These are phyloP conservation scores for Actinomortierella wolfii DNA, from an alignment of 371 early-diverging fungal genomes.

Conservation along the genomic window DNA sequence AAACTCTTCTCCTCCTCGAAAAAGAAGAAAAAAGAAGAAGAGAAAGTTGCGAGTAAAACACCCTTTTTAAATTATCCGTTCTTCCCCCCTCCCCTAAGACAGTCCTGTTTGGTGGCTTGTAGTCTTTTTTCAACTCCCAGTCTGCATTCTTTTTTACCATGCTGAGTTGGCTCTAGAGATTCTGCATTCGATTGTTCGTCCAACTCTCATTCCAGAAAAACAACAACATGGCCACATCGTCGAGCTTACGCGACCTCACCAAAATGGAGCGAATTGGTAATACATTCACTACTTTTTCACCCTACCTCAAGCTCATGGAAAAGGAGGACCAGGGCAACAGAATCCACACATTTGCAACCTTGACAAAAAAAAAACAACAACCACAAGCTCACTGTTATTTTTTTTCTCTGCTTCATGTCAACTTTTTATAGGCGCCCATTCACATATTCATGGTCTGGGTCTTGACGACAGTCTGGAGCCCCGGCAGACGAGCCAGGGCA, in stretches of 20 bases:
- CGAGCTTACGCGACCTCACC: slow-evolving; percentile 52
- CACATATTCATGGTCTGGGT: slow-evolving; percentile 93
- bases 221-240: slow-evolving; percentile 38
- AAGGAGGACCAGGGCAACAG: no score
- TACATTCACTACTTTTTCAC: slow-evolving; percentile 1
- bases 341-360: no score
- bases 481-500: slow-evolving; percentile 86
- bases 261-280: slow-evolving; percentile 60
- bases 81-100: no score
- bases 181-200: no score
- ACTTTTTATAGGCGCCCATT: slow-evolving; percentile 90
- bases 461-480: slow-evolving; percentile 92
- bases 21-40: no score
- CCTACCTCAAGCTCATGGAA: no score
- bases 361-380: neutral
- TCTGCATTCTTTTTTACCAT: no score
- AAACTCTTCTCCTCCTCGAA: neutral
- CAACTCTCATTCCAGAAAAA: neutral
- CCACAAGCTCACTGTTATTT: neutral
- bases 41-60: no score
- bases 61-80: no score
- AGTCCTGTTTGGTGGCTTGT: no score
- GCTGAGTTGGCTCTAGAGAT: no score
- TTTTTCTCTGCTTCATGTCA: neutral
- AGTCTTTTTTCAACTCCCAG: no score